Evolutionary conservation across 345 rosid genomes (phyloP).

Genomic region (Cardamine chenopodiifolia): DNA sequence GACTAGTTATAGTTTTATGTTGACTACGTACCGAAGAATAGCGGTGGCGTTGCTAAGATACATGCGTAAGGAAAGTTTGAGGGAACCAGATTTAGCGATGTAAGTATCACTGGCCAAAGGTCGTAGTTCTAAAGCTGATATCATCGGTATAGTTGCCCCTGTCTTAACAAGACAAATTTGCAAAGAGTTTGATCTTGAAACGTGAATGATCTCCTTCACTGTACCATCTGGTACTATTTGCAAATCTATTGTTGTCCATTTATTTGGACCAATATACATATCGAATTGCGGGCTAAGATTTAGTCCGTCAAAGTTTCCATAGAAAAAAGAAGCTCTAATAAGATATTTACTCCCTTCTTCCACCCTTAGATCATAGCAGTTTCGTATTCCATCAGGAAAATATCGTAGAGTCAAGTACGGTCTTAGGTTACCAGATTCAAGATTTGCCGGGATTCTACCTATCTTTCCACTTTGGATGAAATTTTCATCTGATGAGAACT

Average conservation of each 20-base stretch:
- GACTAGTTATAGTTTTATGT: background rate
- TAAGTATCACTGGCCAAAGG: slow-evolving; percentile 22
- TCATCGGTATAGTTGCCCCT: slow-evolving; percentile 36
- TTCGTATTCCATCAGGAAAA: slow-evolving; percentile 49
- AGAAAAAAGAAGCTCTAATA: slow-evolving; percentile 41
- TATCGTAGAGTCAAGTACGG: slow-evolving; percentile 22
- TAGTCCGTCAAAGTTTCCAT: slow-evolving; percentile 43
- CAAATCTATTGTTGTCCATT: slow-evolving; percentile 43
- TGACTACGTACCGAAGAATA: slow-evolving; percentile 17
- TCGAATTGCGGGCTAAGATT: slow-evolving; percentile 34
- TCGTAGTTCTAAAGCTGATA: slow-evolving; percentile 32
- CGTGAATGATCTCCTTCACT: slow-evolving; percentile 44
- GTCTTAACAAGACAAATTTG: slow-evolving; percentile 52
- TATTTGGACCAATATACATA: slow-evolving; percentile 36
- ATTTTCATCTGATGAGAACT: slow-evolving; percentile 42
- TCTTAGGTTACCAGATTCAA: background rate
- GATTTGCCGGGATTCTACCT: background rate
- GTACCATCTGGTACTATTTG: slow-evolving; percentile 16
- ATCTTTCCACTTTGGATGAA: slow-evolving; percentile 40
- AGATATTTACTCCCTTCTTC: slow-evolving; percentile 29
- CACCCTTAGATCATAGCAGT: slow-evolving; percentile 44
- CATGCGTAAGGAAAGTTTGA: background rate
- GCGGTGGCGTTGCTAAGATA: slow-evolving; percentile 27
- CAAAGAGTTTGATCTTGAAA: slow-evolving; percentile 13
- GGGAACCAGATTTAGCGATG: slow-evolving; percentile 39